phyloP scores from a whole-genome alignment of 345 rosid species.

The Eucalyptus leucophloia region DNA sequence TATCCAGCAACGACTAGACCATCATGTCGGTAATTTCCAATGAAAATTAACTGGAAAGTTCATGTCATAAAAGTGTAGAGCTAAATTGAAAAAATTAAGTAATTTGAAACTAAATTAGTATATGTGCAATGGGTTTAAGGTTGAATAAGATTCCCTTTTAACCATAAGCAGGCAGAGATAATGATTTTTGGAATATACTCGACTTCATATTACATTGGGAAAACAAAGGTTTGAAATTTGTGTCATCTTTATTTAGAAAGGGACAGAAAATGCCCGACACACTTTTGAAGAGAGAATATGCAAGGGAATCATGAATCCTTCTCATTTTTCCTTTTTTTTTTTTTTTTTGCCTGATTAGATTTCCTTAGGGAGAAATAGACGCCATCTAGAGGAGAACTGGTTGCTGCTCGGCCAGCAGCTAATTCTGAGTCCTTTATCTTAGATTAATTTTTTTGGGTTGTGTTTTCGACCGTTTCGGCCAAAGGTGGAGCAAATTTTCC shows the following conservation, averaged over 20 bases:
- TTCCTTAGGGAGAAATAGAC: not conserved
- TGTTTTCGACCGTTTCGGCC: not conserved
- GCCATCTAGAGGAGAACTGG: not conserved
- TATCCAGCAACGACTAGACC: rapidly evolving
- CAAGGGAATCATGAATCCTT: not conserved
- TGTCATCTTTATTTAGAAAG: not conserved
- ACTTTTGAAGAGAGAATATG: not conserved
- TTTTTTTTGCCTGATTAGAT: not conserved
- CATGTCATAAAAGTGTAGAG: not conserved
- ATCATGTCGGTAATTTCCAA: rapidly evolving
- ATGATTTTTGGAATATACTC: not conserved
- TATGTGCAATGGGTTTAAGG: not conserved
- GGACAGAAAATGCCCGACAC: not conserved
- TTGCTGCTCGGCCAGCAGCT: not conserved
- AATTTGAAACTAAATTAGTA: not conserved
- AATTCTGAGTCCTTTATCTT: not conserved
- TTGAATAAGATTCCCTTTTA: not conserved
- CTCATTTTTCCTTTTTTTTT: not conserved
- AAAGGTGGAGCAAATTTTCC: not conserved
- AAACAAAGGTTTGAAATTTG: not conserved
- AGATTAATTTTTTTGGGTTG: not conserved
- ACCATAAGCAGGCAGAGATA: not conserved
- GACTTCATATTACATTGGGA: not conserved
- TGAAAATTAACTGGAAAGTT: rapidly evolving
- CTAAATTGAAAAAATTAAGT: not conserved